A percentile compares a stretch with the other conserved stretches of the same genome.
Conservation (phyloP, 371 early-diverging fungal species). For the Mortierella polycephala region DNA sequence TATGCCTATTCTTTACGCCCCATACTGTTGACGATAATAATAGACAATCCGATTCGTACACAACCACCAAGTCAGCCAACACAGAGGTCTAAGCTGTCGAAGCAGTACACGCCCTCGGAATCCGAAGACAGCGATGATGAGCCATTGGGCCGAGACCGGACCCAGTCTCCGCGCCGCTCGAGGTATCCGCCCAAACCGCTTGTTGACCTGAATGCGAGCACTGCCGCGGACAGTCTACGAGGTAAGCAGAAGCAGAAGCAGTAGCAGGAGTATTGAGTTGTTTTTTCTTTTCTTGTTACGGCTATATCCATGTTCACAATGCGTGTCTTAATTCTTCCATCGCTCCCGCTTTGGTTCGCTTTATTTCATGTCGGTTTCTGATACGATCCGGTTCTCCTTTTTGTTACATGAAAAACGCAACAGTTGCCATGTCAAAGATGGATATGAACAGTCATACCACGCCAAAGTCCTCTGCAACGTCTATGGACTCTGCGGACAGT, state of each 20-base stretch:
- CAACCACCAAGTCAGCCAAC: slow-evolving; percentile 29
- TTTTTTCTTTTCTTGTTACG: slow-evolving; percentile 5
- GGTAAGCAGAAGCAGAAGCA: slow-evolving; percentile 18
- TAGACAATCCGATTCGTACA: slow-evolving; percentile 29
- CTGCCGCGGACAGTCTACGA: slow-evolving; percentile 21
- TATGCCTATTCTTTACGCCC: no score
- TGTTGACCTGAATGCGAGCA: slow-evolving; percentile 13
- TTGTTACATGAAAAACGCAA: no score
- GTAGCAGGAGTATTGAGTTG: neutral
- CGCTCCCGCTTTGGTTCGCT: no score
- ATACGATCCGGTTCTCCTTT: no score
- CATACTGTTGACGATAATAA: no score
- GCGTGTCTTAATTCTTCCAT: no score
- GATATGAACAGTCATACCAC: slow-evolving; percentile 6
- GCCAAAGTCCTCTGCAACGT: neutral
- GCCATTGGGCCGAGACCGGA: slow-evolving; percentile 15
- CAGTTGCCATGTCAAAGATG: neutral
- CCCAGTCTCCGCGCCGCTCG: slow-evolving; percentile 5
- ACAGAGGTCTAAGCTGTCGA: slow-evolving; percentile 47
- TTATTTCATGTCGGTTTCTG: no score
- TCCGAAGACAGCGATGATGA: slow-evolving; percentile 51
- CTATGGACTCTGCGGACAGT: neutral
- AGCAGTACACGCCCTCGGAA: slow-evolving; percentile 51
- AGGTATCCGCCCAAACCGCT: slow-evolving; percentile 14
- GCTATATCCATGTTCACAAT: neutral